A percentile compares a stretch with the other conserved stretches of the same genome.
phyloP scores from a whole-genome alignment of 139 green algal genomes.

The Coelastrella sp. region DNA sequence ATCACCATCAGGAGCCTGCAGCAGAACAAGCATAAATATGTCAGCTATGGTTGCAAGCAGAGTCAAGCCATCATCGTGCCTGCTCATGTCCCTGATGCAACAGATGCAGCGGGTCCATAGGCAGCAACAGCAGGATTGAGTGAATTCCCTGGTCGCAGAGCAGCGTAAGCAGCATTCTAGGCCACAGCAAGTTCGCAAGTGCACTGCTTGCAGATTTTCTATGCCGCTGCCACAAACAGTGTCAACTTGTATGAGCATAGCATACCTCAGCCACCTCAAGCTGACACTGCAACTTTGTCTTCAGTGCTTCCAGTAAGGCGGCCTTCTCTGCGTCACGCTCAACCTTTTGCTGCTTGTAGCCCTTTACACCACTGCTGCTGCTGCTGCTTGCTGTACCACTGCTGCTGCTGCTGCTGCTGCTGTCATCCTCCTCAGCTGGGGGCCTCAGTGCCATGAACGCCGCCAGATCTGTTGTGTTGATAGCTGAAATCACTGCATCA shows the following conservation, averaged over 20 bases:
- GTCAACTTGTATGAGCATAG: background rate
- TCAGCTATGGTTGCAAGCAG: no score
- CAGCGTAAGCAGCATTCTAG: no score
- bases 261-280: conserved; percentile 59
- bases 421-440: conserved; percentile 14
- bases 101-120: no score
- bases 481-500: conserved; percentile 63
- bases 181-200: no score
- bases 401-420: conserved; percentile 25
- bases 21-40: no score
- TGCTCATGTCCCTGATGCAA: no score
- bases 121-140: no score
- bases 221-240: background rate
- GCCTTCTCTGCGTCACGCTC: conserved; percentile 70
- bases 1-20: background rate
- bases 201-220: no score
- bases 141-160: no score
- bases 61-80: no score
- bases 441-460: conserved; percentile 56
- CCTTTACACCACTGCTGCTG: conserved; percentile 30
- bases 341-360: conserved; percentile 52
- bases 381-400: background rate
- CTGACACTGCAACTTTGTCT: conserved; percentile 60
- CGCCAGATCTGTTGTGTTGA: conserved; percentile 70
- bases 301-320: conserved; percentile 79